Conservation (phyloP, 176 grass and related monocot genomes). For the Triticum timopheevii region DNA sequence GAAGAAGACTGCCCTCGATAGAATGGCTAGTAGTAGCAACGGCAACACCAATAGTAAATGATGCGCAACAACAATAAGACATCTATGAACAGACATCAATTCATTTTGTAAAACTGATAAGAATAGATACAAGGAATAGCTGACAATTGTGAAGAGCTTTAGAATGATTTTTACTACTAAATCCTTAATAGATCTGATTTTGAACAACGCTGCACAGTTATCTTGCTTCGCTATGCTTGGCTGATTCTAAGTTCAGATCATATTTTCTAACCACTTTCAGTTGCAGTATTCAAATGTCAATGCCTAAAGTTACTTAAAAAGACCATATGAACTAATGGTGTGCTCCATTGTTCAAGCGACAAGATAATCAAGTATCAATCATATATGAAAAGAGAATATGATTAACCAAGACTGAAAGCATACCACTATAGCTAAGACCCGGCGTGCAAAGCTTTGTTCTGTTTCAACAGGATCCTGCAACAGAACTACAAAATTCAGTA, state of each 20-base stretch:
- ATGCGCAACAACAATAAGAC: background rate
- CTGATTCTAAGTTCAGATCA: background rate
- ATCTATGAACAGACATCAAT: background rate
- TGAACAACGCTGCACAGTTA: background rate
- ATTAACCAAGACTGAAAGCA: background rate
- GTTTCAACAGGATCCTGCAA: constrained; percentile 90
- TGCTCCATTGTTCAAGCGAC: constrained; percentile 5
- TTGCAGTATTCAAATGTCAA: background rate
- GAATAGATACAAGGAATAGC: background rate
- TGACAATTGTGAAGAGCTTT: background rate
- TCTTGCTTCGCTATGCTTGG: background rate
- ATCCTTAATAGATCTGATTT: background rate
- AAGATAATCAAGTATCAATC: background rate
- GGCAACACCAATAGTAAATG: background rate
- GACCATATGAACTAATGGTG: background rate
- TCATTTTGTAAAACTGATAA: background rate
- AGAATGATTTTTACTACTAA: background rate
- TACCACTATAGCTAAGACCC: constrained; percentile 85
- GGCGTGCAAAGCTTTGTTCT: constrained; percentile 81
- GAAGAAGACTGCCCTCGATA: background rate
- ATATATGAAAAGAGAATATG: constrained; percentile 8
- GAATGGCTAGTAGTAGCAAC: background rate
- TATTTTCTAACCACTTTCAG: background rate
- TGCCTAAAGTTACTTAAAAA: background rate
- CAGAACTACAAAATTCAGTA: constrained; percentile 24